Evolutionary conservation across 2,329 filamentous ascomycete species (phyloP), one percentile per base, ranked within the genome.

Genomic region (Colletotrichum sp.): DNA sequence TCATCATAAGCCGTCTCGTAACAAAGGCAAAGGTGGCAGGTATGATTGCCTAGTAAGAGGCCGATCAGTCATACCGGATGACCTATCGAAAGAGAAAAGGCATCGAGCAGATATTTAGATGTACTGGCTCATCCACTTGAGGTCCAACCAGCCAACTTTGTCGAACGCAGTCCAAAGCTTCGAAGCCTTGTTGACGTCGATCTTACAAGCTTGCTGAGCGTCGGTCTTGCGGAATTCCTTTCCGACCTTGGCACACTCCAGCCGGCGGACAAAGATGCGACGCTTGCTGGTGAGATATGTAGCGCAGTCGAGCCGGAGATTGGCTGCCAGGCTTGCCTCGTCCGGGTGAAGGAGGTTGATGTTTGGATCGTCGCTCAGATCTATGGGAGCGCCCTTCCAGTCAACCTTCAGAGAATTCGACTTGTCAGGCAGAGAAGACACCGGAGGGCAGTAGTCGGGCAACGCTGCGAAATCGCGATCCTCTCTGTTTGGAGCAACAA

Each of bases 171-270:
- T 93, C 95, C 95, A 98, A 63, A 99, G 89, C 84, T 96, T 96
- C 79, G 95, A 98, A 5, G 96, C 95, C 88, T 98, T 99, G 89
- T 98, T 98, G 83, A 99, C 96, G 81, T 99, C 96, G 78, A 98
- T 98, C 88, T 98, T 98, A 90, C 95, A 98, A n/a, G 95, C 95
- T 84, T 98, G 95, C 84, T 99, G 96, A 7, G 96, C 95, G 83
- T 98, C 95, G 2, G 96, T 99, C 90, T 98, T 98, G 83, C 95
- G 93, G 84, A 98, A 98, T 81, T 96, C 94, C 85, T 98, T 97
- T 82, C 91, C 90, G 44, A 92, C 92, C 72, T 88, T 86, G 3
- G 93, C 91, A 76, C 90, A 91, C 67, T 94, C 91, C 39, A 96
- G 90, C 55, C 95, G 92, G 66, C 92, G 92, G 71, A 93, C 89